phyloP scores from a whole-genome alignment of 176 grass and related monocot genomes.

The Dendrocalamus sinicus region DNA sequence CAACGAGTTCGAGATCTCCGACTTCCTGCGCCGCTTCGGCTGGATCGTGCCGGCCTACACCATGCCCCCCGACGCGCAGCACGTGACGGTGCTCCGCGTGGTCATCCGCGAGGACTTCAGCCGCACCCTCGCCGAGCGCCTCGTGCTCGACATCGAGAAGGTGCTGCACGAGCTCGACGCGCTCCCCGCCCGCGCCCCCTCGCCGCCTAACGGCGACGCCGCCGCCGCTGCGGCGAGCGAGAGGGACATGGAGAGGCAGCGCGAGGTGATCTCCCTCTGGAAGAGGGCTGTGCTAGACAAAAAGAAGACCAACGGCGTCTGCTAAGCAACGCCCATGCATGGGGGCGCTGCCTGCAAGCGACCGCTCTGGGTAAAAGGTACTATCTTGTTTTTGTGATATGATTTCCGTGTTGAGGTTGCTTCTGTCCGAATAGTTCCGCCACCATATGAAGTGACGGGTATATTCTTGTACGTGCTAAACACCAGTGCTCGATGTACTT shows the following conservation, averaged over 20 bases:
- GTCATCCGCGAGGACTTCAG: constrained; percentile 94
- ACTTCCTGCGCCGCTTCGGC: constrained; percentile 79
- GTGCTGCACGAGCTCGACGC: constrained; percentile 76
- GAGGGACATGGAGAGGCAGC: constrained; percentile 34
- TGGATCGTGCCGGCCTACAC: constrained; percentile 98
- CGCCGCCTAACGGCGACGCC: constrained; percentile 15
- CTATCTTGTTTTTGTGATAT: background rate
- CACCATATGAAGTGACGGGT: background rate
- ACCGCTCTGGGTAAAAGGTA: background rate
- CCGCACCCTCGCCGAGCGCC: constrained; percentile 85
- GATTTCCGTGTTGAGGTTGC: background rate
- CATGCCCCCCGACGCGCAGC: constrained; percentile 83
- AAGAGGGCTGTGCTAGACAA: constrained; percentile 60
- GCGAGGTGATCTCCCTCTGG: constrained; percentile 59
- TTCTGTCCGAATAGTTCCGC: constrained; percentile 13
- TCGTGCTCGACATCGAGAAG: constrained; percentile 76
- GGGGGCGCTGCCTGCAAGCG: background rate
- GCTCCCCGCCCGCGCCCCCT: constrained; percentile 31
- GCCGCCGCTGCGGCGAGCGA: constrained; percentile 20
- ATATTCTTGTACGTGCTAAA: background rate
- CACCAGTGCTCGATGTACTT: background rate
- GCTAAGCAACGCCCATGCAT: constrained; percentile 30
- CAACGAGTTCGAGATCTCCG: constrained; percentile 88
- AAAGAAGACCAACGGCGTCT: constrained; percentile 68
- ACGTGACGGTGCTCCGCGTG: constrained; percentile 73